Base-by-base conservation (phyloP, 805 yeast genomes). In the Metschnikowia shivogae region DNA sequence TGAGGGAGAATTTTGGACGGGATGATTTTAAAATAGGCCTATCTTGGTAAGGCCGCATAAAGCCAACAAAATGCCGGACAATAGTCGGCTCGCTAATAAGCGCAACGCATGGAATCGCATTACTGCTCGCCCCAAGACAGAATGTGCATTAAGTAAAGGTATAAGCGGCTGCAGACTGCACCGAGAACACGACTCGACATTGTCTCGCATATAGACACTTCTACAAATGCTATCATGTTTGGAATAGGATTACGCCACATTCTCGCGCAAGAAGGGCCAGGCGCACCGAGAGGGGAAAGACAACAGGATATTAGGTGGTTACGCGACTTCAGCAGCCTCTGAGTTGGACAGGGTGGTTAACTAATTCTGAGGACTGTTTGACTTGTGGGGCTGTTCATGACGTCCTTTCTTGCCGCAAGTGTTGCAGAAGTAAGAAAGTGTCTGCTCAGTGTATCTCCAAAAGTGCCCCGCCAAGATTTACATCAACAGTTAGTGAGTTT, bases 131-230 rank as follows among this genome's bases (percentile, higher is more conserved):
- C n/a, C 27, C 40, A 37, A 11, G 34, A 26, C 40, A 29, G 40
- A 37, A 37, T 37, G 40, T 37, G 34, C 40, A 9, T 37, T 20
- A 14, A 20, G 33, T 29, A 19, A 19, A 24, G 6, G 40, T 37
- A 20, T 33, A 32, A 26, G 11, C 28, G 9, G 20, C 24, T 32
- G 28, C 40, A 34, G 34, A 37, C 27, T 7, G 40, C 11, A 20
- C 34, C 19, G 34, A 30, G 17, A 37, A 8, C 19, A 12, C 40
- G 40, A 37, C 19, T 34, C 40, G 40, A 37, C 6, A 2, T 29
- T 26, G 17, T 13, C 12, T 20, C 40, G 34, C 34, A 37, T 37
- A 37, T 37, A 37, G 40, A 12, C 40, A 10, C 27, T 30, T 36
- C 40, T 37, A 14, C 19, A 29, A 37, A 37, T 27, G 34, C 17